Base-by-base conservation (phyloP, 441 rosid genomes). In the Capsella rubella region DNA sequence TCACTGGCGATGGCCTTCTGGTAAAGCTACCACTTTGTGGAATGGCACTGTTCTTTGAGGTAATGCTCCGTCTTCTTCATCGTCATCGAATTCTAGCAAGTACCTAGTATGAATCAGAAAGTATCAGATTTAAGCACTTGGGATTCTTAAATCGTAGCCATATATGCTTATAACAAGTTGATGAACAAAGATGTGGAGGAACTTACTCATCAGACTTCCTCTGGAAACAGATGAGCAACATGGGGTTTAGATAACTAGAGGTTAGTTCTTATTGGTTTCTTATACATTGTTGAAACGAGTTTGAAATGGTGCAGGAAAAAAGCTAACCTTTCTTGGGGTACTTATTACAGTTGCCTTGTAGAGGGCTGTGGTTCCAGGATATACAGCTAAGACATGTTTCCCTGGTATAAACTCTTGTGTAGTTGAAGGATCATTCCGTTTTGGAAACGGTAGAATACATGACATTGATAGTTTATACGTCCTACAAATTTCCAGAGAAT, bases 351-450 rank as follows among this genome's bases (percentile, higher is more conserved):
- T 95, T 39, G 99, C 99, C 84, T 91, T 92, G 46, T 92, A 95
- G 18, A 95, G 91, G 25, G 96, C 92, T n/a, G 98, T 92, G 15
- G 99, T 95, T 79, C 96, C 98, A 3, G 99, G 99, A 86, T 95
- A 95, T 65, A 95, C 98, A 13, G 99, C 99, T 83, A 95, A 85
- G 52, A 92, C 99, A 42, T 84, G 92, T 69, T 80, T 82, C 67
- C 97, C 91, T 7, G 87, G 77, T 52, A 78, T 79, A 64, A 85
- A 92, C 73, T 95, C 98, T 13, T 71, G 90, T 65, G 80, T 85
- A 15, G 69, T 71, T 64, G 96, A 76, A 59, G 79, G 86, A 65
- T 92, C 96, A 37, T 79, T 90, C 54, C 84, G 75, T 86, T 92
- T 92, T 28, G 99, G 98, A 74, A 95, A 95, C 60, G 97, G 97